Percentiles rank a stretch among this genome's conserved stretches.
These are phyloP conservation scores for Apiospora phragmitis DNA, from an alignment of 2,329 filamentous ascomycete genomes.

Conservation along the genomic window DNA sequence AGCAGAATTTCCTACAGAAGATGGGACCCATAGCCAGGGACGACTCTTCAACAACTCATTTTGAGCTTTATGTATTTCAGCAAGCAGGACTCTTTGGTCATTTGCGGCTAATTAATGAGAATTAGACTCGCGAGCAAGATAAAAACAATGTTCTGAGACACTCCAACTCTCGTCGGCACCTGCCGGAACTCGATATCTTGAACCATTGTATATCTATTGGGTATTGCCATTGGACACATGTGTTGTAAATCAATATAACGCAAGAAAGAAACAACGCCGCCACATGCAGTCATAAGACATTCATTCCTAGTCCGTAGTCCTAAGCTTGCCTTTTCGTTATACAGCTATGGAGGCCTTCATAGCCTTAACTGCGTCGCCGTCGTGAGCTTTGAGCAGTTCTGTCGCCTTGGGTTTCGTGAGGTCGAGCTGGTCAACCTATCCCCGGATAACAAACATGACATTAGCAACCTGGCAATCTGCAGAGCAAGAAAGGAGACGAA, in stretches of 20 bases:
- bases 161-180: too few relatives aligned
- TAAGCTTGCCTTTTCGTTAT: constrained; percentile 11
- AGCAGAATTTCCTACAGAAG: not conserved
- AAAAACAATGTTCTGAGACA: not conserved
- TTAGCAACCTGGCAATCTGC: not conserved
- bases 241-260: not conserved
- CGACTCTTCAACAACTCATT: not conserved
- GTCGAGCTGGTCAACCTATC: constrained; percentile 69
- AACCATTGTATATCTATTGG: not conserved
- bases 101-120: not conserved
- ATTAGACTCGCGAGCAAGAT: constrained; percentile 1
- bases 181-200: not conserved
- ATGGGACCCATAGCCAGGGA: not conserved
- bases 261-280: not conserved
- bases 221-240: not conserved
- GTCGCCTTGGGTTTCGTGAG: constrained; percentile 71
- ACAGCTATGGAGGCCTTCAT: constrained; percentile 56
- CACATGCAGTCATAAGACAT: not conserved
- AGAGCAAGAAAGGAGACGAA: not conserved
- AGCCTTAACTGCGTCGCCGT: constrained; percentile 68
- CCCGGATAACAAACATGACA: not conserved
- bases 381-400: constrained; percentile 70
- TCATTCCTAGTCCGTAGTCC: not conserved
- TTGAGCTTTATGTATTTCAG: constrained; percentile 7
- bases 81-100: constrained; percentile 2